These are phyloP conservation scores for Pseudocercospora musae DNA, from an alignment of 2,329 filamentous ascomycete species.

Conservation along the genomic window DNA sequence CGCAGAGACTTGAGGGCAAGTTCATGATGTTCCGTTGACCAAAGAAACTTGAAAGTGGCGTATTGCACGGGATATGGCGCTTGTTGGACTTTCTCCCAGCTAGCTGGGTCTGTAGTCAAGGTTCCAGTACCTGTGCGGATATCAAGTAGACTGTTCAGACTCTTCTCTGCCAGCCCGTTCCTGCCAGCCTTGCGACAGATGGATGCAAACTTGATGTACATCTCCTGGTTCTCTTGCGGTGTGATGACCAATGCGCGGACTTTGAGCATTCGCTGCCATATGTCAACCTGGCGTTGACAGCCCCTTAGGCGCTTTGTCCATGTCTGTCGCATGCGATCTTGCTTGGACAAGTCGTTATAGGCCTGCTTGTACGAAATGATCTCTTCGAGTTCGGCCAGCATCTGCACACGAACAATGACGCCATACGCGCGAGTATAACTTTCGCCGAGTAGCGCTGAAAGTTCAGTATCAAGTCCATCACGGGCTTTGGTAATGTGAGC, in stretches of 20 bases:
- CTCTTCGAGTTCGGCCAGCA: constrained; percentile 97
- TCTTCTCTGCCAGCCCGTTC: constrained; percentile 92
- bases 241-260: constrained; percentile 88
- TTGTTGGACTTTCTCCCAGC: constrained; percentile 37
- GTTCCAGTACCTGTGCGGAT: constrained; percentile 50
- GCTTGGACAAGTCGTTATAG: constrained; percentile 72
- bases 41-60: constrained; percentile 95
- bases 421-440: constrained; percentile 97
- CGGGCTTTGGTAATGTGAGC: constrained; percentile 85
- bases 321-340: constrained; percentile 83
- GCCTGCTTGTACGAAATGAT: constrained; percentile 97
- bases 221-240: constrained; percentile 90
- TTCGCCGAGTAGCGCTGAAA: constrained; percentile 94
- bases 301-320: constrained; percentile 96
- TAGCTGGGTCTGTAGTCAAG: constrained; percentile 21
- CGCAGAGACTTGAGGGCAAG: constrained; percentile 58
- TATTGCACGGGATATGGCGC: constrained; percentile 81
- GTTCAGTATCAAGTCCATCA: constrained; percentile 89
- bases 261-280: constrained; percentile 98
- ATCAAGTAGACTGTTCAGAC: constrained; percentile 83
- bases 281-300: constrained; percentile 94
- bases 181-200: constrained; percentile 94
- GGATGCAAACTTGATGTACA: constrained; percentile 99
- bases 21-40: constrained; percentile 74
- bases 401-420: constrained; percentile 96